Conservation (phyloP, 148 eudicot genomes). For the Gaultheria prostrata region DNA sequence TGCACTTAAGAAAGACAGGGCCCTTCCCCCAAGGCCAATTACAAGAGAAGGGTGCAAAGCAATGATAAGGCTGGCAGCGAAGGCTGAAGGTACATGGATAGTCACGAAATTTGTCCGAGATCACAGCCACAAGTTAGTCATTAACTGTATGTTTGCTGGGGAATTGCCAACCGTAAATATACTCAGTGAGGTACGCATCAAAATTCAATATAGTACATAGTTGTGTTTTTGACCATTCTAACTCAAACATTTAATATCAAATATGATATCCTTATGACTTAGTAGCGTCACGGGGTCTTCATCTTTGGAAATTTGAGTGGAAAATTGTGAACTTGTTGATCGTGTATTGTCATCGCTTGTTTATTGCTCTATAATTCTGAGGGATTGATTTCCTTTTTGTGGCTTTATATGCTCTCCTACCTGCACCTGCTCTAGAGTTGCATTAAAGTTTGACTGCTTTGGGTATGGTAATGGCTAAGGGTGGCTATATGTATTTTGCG, state of each 20-base stretch:
- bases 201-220: background rate
- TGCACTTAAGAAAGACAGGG: constrained; percentile 4
- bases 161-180: constrained; percentile 12
- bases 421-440: background rate
- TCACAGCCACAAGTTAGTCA: constrained; percentile 12
- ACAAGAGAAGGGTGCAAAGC: constrained; percentile 17
- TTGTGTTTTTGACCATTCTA: background rate
- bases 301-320: background rate
- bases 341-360: background rate
- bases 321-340: background rate
- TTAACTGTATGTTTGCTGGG: constrained; percentile 14
- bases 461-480: constrained; percentile 1
- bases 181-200: constrained; percentile 2
- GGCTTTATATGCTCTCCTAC: background rate
- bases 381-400: background rate
- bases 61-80: constrained; percentile 7
- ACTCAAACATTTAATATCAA: too few species aligned
- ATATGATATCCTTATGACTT: background rate
- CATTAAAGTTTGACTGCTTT: background rate
- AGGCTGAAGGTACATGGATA: background rate
- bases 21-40: constrained; percentile 10
- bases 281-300: background rate
- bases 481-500: background rate
- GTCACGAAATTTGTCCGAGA: constrained; percentile 10
- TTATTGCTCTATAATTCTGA: background rate